Evolutionary conservation across 176 grass and related monocot species (phyloP).

Genomic region (Thalia dealbata): DNA sequence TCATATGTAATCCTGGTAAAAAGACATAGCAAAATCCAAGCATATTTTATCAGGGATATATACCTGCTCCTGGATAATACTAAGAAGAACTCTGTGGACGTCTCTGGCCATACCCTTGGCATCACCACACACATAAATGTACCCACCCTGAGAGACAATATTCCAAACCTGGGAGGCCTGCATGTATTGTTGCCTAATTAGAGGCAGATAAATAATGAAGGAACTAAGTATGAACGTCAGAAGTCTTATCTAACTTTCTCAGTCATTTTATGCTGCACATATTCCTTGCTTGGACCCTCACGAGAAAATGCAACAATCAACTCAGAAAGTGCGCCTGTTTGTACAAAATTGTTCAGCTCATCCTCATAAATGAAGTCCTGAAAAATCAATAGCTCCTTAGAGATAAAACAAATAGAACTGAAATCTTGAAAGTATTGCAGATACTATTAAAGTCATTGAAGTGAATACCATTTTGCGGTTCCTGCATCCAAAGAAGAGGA

Average conservation of each 20-base stretch:
- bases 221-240: not conserved
- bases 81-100: slow-evolving; percentile 76
- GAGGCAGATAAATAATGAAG: slow-evolving; percentile 3
- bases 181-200: not conserved
- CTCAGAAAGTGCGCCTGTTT: slow-evolving; percentile 55
- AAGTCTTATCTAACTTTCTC: slow-evolving; percentile 39
- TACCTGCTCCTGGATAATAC: slow-evolving; percentile 87
- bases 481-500: slow-evolving; percentile 93
- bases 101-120: slow-evolving; percentile 96
- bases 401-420: not conserved
- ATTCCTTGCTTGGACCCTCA: slow-evolving; percentile 68
- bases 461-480: slow-evolving; percentile 57
- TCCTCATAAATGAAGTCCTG: slow-evolving; percentile 97
- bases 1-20: too few species aligned
- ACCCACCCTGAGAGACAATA: slow-evolving; percentile 55
- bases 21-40: not conserved
- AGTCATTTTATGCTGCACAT: slow-evolving; percentile 96
- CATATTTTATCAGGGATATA: not conserved
- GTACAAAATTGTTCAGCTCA: slow-evolving; percentile 60
- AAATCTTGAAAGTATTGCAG: not conserved
- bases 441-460: slow-evolving; percentile 1
- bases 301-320: slow-evolving; percentile 82
- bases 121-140: slow-evolving; percentile 90
- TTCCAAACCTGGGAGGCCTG: slow-evolving; percentile 76
- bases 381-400: slow-evolving; percentile 17